phyloP scores from a whole-genome alignment of 495 filamentous ascomycete genomes.

The Neurospora africana region DNA sequence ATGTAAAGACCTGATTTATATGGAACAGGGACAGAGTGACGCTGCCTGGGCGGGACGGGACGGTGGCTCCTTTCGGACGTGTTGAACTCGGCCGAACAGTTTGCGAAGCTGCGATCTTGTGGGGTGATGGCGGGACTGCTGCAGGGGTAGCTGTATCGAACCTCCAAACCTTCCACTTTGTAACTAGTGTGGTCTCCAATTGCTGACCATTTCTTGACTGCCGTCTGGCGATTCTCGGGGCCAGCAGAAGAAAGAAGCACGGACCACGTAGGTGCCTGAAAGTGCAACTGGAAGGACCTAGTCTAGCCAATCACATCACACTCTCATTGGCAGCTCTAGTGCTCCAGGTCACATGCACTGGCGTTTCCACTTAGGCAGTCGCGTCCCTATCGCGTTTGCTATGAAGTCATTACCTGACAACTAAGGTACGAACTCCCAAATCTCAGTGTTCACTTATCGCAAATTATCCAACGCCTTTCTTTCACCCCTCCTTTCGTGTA shows the following conservation, averaged over 20 bases:
- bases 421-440: neutral
- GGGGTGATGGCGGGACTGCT: neutral
- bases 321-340: neutral
- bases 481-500: neutral
- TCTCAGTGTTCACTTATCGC: neutral
- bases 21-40: neutral
- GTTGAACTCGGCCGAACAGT: neutral
- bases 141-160: neutral
- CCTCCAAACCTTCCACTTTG: neutral
- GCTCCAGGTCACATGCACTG: conserved; percentile 13
- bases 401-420: conserved; percentile 3
- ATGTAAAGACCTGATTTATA: neutral
- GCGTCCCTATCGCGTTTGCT: conserved; percentile 10
- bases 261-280: neutral
- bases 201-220: neutral
- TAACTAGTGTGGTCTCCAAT: neutral
- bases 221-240: neutral
- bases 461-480: neutral
- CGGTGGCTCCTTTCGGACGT: neutral
- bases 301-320: conserved; percentile 6
- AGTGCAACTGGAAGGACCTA: neutral
- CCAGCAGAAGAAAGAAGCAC: neutral
- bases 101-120: neutral
- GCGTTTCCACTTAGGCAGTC: conserved; percentile 24
- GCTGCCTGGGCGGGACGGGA: neutral